These are phyloP conservation scores for Kuraishia cidri DNA, from an alignment of 805 yeast genomes.

Conservation along the genomic window DNA sequence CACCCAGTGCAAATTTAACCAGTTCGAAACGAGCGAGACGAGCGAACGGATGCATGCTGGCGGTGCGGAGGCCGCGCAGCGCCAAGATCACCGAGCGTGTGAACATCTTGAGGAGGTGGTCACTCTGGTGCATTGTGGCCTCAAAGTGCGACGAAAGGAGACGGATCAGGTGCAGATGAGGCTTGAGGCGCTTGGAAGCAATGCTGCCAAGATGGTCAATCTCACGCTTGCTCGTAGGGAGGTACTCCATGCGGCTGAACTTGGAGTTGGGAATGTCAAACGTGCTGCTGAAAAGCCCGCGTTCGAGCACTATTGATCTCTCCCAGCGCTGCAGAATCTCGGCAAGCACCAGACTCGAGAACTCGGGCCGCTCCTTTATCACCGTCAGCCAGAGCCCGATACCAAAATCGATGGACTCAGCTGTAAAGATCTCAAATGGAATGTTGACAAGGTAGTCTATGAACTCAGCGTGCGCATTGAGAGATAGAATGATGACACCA, in stretches of 20 bases:
- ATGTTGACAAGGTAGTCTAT: conserved; percentile 46
- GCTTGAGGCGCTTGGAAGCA: conserved; percentile 41
- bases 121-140: conserved; percentile 66
- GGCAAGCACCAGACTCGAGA: conserved; percentile 52
- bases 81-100: conserved; percentile 53
- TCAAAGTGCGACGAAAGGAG: conserved; percentile 73
- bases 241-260: conserved; percentile 73
- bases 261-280: conserved; percentile 54
- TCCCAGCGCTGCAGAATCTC: conserved; percentile 70
- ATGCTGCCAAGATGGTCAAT: conserved; percentile 41
- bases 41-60: conserved; percentile 79
- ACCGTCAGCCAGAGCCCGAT: conserved; percentile 76
- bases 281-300: conserved; percentile 56
- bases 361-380: conserved; percentile 53
- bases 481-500: conserved; percentile 27
- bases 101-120: conserved; percentile 59
- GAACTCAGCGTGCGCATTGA: conserved; percentile 33
- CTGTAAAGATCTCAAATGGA: conserved; percentile 63
- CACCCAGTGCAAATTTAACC: conserved; percentile 56
- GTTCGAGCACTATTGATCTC: conserved; percentile 41
- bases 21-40: conserved; percentile 69
- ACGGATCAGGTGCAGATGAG: conserved; percentile 62
- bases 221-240: conserved; percentile 66
- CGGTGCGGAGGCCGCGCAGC: conserved; percentile 37
- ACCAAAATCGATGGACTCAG: conserved; percentile 51